phyloP scores from a whole-genome alignment of 306 rosid genomes.

The Glycyrrhiza uralensis region DNA sequence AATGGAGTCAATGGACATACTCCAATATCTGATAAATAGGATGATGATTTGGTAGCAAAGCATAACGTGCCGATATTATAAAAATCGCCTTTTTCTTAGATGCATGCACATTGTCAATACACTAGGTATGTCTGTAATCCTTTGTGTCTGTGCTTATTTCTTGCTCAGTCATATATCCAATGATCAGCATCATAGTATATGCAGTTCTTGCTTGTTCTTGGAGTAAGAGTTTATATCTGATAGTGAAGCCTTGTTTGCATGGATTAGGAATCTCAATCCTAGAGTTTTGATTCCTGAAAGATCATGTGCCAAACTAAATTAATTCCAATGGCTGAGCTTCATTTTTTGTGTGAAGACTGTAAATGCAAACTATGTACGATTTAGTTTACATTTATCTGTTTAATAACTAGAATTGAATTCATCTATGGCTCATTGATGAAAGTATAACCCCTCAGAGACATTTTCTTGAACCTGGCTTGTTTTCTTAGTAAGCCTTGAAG shows the following conservation, averaged over 20 bases:
- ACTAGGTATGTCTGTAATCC: not conserved
- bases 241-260: not conserved
- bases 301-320: not conserved
- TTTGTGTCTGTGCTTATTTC: not conserved
- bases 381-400: not conserved
- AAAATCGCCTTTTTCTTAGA: not conserved
- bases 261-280: not conserved
- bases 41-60: constrained; percentile 1
- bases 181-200: not conserved
- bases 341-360: not conserved
- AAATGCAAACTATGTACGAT: not conserved
- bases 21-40: constrained; percentile 9
- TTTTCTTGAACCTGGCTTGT: too few species aligned
- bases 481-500: too few species aligned
- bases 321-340: not conserved
- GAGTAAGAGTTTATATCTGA: not conserved
- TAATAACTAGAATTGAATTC: not conserved
- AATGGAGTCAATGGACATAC: constrained; percentile 22
- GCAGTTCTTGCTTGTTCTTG: not conserved
- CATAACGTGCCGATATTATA: not conserved
- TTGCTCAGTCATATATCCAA: not conserved
- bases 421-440: not conserved
- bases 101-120: not conserved
- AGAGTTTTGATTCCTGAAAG: not conserved
- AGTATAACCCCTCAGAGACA: not conserved